Percentiles rank a stretch among this genome's conserved stretches.
Conservation (phyloP, 495 filamentous ascomycete species). For the Tuber borchii region DNA sequence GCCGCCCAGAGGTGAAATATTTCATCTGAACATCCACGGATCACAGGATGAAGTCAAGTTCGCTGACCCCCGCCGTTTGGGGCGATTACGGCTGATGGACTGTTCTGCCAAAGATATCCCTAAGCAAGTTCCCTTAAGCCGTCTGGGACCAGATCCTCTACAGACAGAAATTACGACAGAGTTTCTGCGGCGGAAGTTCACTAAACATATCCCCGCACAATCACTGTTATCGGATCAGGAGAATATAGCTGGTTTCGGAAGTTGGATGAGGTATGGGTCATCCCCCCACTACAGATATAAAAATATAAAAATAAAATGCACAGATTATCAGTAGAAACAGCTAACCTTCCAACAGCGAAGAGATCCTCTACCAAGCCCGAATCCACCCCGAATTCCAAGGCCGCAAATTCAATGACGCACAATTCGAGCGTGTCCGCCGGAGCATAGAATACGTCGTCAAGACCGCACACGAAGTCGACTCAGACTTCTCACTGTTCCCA, state of each 20-base stretch:
- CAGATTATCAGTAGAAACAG: slow-evolving; percentile 17
- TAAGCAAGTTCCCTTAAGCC: slow-evolving; percentile 60
- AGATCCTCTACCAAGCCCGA: slow-evolving; percentile 77
- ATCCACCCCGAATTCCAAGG: slow-evolving; percentile 90
- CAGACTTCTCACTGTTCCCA: slow-evolving; percentile 76
- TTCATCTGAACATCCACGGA: slow-evolving; percentile 60
- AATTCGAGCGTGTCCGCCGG: slow-evolving; percentile 66
- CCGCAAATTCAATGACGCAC: slow-evolving; percentile 66
- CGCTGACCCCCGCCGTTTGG: slow-evolving; percentile 71
- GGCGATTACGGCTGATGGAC: slow-evolving; percentile 72
- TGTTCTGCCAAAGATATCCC: slow-evolving; percentile 57
- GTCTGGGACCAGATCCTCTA: slow-evolving; percentile 91
- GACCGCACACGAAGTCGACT: slow-evolving; percentile 68
- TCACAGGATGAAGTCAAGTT: slow-evolving; percentile 69
- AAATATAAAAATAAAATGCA: not conserved
- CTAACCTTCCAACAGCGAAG: slow-evolving; percentile 53
- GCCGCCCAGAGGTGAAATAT: slow-evolving; percentile 90
- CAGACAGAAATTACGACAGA: slow-evolving; percentile 63
- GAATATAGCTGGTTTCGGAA: slow-evolving; percentile 88
- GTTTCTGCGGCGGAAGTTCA: slow-evolving; percentile 64
- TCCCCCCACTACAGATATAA: not conserved
- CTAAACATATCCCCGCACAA: slow-evolving; percentile 74
- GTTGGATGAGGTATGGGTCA: slow-evolving; percentile 76
- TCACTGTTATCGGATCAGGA: slow-evolving; percentile 78
- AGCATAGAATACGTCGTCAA: slow-evolving; percentile 71